Evolutionary conservation across 2,329 filamentous ascomycete genomes (phyloP), one percentile per base, ranked within the genome.

Genomic region (Aspergillus sp.): DNA sequence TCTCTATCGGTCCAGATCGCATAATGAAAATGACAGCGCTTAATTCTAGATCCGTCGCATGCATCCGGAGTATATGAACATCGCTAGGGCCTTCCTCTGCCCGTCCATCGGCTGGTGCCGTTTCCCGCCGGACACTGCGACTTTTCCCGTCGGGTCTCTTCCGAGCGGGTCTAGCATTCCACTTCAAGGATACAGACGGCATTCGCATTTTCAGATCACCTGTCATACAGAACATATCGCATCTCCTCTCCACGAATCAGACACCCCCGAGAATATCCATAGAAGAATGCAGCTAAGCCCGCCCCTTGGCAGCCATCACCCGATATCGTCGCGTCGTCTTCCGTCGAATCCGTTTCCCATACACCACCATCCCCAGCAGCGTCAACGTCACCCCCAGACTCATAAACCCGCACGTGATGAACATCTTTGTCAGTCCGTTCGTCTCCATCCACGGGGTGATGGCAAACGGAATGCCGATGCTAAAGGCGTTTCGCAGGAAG

Each of bases 381-480:
- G 58, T 45, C 13, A 47, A 8, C 2, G 53, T 58, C 8, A 65
- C 38, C 0, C 26, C 63, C 3, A 67, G 49, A 45, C 58, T 62
- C 19, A 66, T 56, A 17, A 63, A 61, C 2, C 65, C 65, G 41
- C 56, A 63, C 2, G 58, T 46, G 32, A 67, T 55, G 17, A 65
- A 66, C 62, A 65, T 66, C 4, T 63, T 64, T 9, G 59, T 60
- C 1, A 65, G 17, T 2, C 63, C 65, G 22, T 57, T 56, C 3
- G 41, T 45, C 11, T 56, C 16, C 13, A 68, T 63, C 68, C 65
- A 70, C 3, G 66, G 64, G 1, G 47, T 55, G 1, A 67, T 62
- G 2, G 61, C 65, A n/a, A 69, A 66, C 1, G 65, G 64, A 11
- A 70, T 61, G 1, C 60, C 62, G 24, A 70, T 68, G 43, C 62